Evolutionary conservation across 306 rosid genomes (phyloP).

Genomic region (Fragaria iinumae): DNA sequence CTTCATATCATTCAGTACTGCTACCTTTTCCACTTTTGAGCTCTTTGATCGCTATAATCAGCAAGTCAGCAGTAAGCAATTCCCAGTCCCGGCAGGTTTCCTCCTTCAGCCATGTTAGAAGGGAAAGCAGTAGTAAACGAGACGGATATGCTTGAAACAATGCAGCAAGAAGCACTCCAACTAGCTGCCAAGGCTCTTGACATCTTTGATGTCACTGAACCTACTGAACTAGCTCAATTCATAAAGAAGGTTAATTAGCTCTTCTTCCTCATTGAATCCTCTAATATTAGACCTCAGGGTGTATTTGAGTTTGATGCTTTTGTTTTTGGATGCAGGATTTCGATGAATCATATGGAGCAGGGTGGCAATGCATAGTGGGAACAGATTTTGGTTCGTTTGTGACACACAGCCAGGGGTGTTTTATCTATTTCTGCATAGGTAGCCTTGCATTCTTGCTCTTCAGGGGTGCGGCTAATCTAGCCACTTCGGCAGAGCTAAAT

Average conservation of each 20-base stretch:
- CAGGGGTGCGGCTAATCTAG: slow-evolving; percentile 49
- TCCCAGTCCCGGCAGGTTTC: slow-evolving; percentile 5
- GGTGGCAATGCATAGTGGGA: slow-evolving; percentile 94
- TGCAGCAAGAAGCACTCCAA: slow-evolving; percentile 70
- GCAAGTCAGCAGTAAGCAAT: background rate
- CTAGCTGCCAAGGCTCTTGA: slow-evolving; percentile 77
- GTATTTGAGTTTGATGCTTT: background rate
- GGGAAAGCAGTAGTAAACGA: slow-evolving; percentile 81
- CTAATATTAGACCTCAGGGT: background rate
- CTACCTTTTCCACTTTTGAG: background rate
- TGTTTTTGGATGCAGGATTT: slow-evolving; percentile 56
- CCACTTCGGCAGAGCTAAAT: slow-evolving; percentile 27
- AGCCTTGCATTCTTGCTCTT: slow-evolving; percentile 72
- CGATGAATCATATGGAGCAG: slow-evolving; percentile 56
- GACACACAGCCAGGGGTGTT: slow-evolving; percentile 71
- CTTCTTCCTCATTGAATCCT: background rate
- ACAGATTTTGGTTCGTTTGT: slow-evolving; percentile 86
- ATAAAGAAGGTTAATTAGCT: slow-evolving; percentile 54
- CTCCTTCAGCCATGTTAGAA: slow-evolving; percentile 51
- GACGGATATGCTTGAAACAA: slow-evolving; percentile 73
- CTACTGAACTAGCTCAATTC: slow-evolving; percentile 72
- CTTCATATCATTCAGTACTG: background rate
- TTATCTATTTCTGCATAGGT: slow-evolving; percentile 67
- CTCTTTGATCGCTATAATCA: background rate
- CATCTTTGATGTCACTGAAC: slow-evolving; percentile 63